Evolutionary conservation across 164 flowering plant genomes (phyloP).

Genomic region (Amborella trichopoda): DNA sequence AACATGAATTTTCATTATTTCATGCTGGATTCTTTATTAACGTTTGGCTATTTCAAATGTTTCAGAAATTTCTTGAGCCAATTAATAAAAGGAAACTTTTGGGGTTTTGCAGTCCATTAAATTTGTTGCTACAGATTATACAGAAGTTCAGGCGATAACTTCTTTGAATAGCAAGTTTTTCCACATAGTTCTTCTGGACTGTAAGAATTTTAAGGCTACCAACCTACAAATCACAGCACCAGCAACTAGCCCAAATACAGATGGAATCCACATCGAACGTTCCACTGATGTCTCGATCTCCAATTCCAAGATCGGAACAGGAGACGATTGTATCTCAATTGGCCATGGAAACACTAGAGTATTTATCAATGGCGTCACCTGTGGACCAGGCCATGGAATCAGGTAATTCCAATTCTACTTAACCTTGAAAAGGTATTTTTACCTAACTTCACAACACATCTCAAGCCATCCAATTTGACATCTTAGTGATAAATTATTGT

Average conservation of each 20-base stretch:
- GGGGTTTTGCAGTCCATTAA: not conserved
- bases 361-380: not conserved
- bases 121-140: not conserved
- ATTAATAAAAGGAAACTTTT: no score
- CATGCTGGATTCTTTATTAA: no score
- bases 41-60: no score
- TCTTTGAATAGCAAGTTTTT: slow-evolving; percentile 1
- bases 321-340: slow-evolving; percentile 6
- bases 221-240: slow-evolving; percentile 1
- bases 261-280: slow-evolving; percentile 4
- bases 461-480: no score
- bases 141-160: not conserved
- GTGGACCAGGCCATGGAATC: slow-evolving; percentile 8
- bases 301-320: not conserved
- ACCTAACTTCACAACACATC: no score
- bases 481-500: no score
- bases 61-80: no score
- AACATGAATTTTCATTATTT: no score
- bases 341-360: not conserved
- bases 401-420: no score
- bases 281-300: slow-evolving; percentile 1
- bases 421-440: no score
- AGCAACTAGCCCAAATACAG: slow-evolving; percentile 6
- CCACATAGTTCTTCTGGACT: not conserved
- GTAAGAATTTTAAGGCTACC: not conserved